Percentiles rank a stretch among this genome's conserved stretches.
phyloP scores from a whole-genome alignment of 2,329 filamentous ascomycete species.

The Curvularia spicifera region DNA sequence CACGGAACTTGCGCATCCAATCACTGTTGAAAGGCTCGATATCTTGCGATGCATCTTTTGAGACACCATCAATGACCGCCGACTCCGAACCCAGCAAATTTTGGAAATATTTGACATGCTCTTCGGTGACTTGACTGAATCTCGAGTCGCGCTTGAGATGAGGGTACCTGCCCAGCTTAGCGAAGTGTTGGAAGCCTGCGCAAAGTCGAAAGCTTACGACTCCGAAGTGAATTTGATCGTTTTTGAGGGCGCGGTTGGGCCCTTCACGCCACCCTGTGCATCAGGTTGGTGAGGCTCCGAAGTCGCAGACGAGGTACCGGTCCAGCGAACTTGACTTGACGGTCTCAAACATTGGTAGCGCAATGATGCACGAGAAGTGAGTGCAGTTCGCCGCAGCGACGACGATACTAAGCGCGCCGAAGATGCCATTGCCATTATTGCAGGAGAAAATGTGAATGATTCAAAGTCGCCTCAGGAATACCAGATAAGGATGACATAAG shows the following conservation, averaged over 20 bases:
- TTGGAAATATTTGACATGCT: conserved; percentile 85
- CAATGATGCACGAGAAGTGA: conserved; percentile 34
- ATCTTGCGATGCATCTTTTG: conserved; percentile 75
- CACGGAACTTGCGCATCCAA: conserved; percentile 99
- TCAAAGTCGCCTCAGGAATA: conserved; percentile 24
- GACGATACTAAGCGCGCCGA: conserved; percentile 42
- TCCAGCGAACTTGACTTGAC: conserved; percentile 46
- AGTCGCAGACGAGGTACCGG: conserved; percentile 47
- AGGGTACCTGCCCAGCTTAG: conserved; percentile 64
- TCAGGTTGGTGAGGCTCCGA: conserved; percentile 52
- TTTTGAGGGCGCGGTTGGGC: conserved; percentile 48
- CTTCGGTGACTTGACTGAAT: conserved; percentile 73
- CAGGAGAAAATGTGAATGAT: conserved; percentile 19
- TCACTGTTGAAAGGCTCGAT: conserved; percentile 93
- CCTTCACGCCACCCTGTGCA: conserved; percentile 44
- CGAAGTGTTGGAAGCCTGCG: neutral
- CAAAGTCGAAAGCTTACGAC: conserved; percentile 56
- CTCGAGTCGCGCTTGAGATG: conserved; percentile 78
- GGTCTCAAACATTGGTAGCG: conserved; percentile 35
- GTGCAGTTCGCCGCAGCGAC: conserved; percentile 42
- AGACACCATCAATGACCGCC: conserved; percentile 84
- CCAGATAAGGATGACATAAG: conserved; percentile 37
- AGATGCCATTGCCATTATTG: conserved; percentile 43
- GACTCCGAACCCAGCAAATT: conserved; percentile 78
- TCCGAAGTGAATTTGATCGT: conserved; percentile 80